Evolutionary conservation across 2,329 filamentous ascomycete genomes (phyloP).

Genomic region (Pestalotiopsis fici): DNA sequence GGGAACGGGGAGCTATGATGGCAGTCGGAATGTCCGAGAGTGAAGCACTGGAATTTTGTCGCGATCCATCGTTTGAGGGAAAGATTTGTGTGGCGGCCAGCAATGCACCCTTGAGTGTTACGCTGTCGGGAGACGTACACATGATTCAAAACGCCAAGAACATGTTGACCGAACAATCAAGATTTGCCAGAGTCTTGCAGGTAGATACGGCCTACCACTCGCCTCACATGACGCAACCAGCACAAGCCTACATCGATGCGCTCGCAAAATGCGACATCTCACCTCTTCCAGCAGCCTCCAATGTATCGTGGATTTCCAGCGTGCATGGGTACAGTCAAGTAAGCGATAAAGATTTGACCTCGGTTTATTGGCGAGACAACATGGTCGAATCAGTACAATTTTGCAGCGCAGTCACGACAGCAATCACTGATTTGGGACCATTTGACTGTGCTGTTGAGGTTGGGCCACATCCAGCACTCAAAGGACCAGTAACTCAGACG

Average conservation of each 20-base stretch:
- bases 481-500: slow-evolving; percentile 24
- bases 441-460: slow-evolving; percentile 29
- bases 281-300: slow-evolving; percentile 21
- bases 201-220: slow-evolving; percentile 53
- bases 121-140: slow-evolving; percentile 28
- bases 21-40: slow-evolving; percentile 24
- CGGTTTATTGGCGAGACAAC: slow-evolving; percentile 42
- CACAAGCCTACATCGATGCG: slow-evolving; percentile 31
- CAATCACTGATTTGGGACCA: slow-evolving; percentile 17
- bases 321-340: slow-evolving; percentile 28
- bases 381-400: slow-evolving; percentile 42
- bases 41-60: slow-evolving; percentile 25
- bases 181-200: slow-evolving; percentile 35
- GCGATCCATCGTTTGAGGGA: slow-evolving; percentile 17
- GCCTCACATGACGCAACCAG: slow-evolving; percentile 42
- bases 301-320: slow-evolving; percentile 40
- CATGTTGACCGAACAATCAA: slow-evolving; percentile 18
- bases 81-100: slow-evolving; percentile 26
- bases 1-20: slow-evolving; percentile 28
- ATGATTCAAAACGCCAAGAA: slow-evolving; percentile 19
- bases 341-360: slow-evolving; percentile 18
- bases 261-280: slow-evolving; percentile 29
- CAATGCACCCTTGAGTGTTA: slow-evolving; percentile 27
- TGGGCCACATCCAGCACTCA: slow-evolving; percentile 29
- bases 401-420: slow-evolving; percentile 29